Base-by-base conservation (phyloP, 176 grass and related monocot genomes). In the Oryza nivara region DNA sequence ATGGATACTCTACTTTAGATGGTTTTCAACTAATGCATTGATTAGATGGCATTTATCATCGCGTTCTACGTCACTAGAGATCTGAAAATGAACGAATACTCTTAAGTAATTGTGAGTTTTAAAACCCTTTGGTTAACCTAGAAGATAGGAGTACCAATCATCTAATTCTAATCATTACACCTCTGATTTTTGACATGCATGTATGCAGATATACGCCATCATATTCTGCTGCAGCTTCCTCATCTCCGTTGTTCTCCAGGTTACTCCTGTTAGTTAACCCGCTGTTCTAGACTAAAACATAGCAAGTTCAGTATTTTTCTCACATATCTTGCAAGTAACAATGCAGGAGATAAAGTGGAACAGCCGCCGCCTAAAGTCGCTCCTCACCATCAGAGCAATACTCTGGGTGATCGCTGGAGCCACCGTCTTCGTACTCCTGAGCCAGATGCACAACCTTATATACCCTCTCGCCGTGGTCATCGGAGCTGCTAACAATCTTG, bases 171-270 rank as follows among this genome's bases (percentile, higher is more conserved):
- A 32, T 2, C 30, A 32, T 32, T 32, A 32, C 30, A 32, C 30
- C 30, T n/a, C 3, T 60, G 30, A 88, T 66, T 7, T 52, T 0
- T 73, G 15, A 6, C 3, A 15, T 64, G 2, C 30, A 32, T 60
- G 19, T 72, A 14, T 89, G 78, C 78, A 94, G 89, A 86, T 94
- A 23, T 89, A 89, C 22, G 92, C 89, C 6, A 92, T 92, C 82
- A 89, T 92, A 47, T 94, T 92, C 79, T 89, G 85, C 76, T 92
- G 81, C 89, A 94, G 89, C 87, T 92, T 94, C 77, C 23, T 92
- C 1, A 85, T 89, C 67, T 94, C 92, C 52, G 40, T 92, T 36
- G 65, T 84, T 41, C 84, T 92, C 3, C 91, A 92, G 91, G 91
- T 92, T 23, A 16, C 56, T 11, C 15, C 46, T 49, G 45, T 6